Conservation (phyloP, 176 grass and related monocot genomes). For the Aegilops tauschii region DNA sequence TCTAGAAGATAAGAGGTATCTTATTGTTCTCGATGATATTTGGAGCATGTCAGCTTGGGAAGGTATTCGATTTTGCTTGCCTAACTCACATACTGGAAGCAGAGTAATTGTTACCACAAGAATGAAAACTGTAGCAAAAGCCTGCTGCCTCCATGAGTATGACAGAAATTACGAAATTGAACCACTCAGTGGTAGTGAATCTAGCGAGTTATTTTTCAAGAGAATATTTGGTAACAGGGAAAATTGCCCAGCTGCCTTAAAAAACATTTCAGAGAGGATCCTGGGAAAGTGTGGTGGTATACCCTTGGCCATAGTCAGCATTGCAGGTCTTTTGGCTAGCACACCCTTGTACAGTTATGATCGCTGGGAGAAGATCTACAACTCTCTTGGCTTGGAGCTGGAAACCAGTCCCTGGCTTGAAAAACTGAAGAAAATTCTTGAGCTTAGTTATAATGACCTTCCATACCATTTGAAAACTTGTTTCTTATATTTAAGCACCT, state of each 20-base stretch:
- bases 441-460: conserved; percentile 46
- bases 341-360: conserved; percentile 7
- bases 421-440: conserved; percentile 42
- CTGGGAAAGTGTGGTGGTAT: conserved; percentile 23
- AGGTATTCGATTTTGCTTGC: conserved; percentile 25
- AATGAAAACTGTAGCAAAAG: conserved; percentile 34
- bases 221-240: conserved; percentile 23
- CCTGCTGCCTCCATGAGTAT: conserved; percentile 33
- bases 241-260: conserved; percentile 10
- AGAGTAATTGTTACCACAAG: conserved; percentile 40
- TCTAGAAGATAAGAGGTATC: conserved; percentile 23
- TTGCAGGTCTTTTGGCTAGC: conserved; percentile 37
- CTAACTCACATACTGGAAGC: conserved; percentile 34
- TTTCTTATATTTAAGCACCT: conserved; percentile 42
- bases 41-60: conserved; percentile 38
- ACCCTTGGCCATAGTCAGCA: conserved; percentile 38
- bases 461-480: conserved; percentile 43
- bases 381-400: conserved; percentile 30
- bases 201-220: conserved; percentile 28
- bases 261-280: conserved; percentile 21
- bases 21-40: conserved; percentile 52
- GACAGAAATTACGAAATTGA: conserved; percentile 39
- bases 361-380: conserved; percentile 25
- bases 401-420: conserved; percentile 39
- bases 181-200: conserved; percentile 20